phyloP scores from a whole-genome alignment of 225 moss, liverwort and hornwort genomes.

The Sphagnum tenellum region DNA sequence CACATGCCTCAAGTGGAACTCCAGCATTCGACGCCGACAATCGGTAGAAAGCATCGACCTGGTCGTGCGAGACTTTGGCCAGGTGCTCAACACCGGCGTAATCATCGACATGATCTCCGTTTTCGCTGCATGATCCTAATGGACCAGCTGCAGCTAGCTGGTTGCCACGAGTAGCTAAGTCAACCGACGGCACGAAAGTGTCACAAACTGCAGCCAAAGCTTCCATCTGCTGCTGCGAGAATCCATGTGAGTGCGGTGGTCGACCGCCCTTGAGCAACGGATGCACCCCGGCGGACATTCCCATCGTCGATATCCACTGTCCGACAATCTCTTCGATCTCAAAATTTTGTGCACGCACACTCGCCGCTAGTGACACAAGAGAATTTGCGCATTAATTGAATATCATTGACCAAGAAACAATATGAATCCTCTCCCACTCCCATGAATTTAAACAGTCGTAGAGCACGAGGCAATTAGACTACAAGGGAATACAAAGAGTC shows the following conservation, averaged over 20 bases:
- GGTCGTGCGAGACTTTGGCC: conserved; percentile 2
- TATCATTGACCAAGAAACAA: too few species aligned
- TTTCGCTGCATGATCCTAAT: not conserved
- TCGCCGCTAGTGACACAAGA: too few species aligned
- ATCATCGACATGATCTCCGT: not conserved
- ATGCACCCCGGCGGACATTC: conserved; percentile 15
- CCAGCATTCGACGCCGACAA: conserved; percentile 47
- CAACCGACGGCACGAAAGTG: conserved; percentile 61
- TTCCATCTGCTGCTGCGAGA: conserved; percentile 40
- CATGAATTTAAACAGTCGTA: too few species aligned
- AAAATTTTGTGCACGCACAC: too few species aligned
- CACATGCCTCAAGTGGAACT: conserved; percentile 50
- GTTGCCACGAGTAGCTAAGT: not conserved
- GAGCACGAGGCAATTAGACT: too few species aligned
- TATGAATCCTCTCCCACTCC: too few species aligned
- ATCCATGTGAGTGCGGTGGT: conserved; percentile 33
- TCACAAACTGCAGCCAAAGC: conserved; percentile 51
- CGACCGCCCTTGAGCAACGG: conserved; percentile 39
- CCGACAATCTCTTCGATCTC: too few species aligned
- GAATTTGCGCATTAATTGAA: too few species aligned
- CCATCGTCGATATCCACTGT: too few species aligned
- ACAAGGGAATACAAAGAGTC: too few species aligned
- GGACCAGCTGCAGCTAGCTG: not conserved
- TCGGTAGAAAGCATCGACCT: conserved; percentile 34
- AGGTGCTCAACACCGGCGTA: not conserved